These are phyloP conservation scores for Cicer pinnatifidum DNA, from an alignment of 306 rosid species.

Conservation along the genomic window DNA sequence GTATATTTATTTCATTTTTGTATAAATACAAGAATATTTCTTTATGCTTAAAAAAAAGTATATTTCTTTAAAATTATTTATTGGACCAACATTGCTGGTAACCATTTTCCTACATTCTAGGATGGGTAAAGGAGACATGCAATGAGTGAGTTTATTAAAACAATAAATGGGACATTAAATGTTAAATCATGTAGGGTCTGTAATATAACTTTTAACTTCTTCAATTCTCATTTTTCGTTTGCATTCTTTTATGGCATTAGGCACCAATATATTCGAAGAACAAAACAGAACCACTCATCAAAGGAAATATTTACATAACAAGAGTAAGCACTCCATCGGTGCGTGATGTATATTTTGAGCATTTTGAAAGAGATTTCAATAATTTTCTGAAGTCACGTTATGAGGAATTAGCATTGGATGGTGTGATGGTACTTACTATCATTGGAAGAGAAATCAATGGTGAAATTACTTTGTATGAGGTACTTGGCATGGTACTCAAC, in stretches of 20 bases:
- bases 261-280: conserved; percentile 26
- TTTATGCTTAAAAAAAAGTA: no score
- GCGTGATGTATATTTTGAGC: conserved; percentile 34
- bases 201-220: no score
- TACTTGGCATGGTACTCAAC: conserved; percentile 47
- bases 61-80: no score
- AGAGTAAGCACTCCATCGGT: conserved; percentile 44
- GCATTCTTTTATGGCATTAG: conserved; percentile 13
- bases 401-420: conserved; percentile 47
- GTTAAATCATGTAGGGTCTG: no score
- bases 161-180: no score
- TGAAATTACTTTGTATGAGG: conserved; percentile 25
- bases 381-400: conserved; percentile 50
- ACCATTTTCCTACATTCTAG: no score
- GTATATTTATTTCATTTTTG: no score
- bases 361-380: conserved; percentile 53
- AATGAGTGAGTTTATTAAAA: no score
- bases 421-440: conserved; percentile 53
- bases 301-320: conserved; percentile 36
- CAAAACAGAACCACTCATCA: conserved; percentile 28
- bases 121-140: no score
- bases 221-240: no score
- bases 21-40: no score
- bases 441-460: conserved; percentile 35
- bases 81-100: no score